A percentile compares a stretch with the other conserved stretches of the same genome.
Evolutionary conservation across 192 early-diverging fungal species (phyloP).

Genomic region (Phlyctochytrium bullatum): DNA sequence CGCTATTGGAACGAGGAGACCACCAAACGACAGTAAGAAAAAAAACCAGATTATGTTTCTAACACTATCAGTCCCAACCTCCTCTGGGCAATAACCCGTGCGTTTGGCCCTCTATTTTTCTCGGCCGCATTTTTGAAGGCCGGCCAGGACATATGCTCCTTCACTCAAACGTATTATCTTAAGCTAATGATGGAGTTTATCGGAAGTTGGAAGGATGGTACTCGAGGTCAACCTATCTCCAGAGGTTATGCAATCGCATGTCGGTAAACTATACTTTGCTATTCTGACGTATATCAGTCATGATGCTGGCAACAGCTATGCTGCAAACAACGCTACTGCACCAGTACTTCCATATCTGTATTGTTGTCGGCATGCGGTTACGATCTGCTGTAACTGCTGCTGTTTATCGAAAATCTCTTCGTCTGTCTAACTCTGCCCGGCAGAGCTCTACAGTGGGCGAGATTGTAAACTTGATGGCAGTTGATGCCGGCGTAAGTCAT

Average conservation of each 20-base stretch:
- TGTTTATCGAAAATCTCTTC: constrained; percentile 83
- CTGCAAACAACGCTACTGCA: constrained; percentile 79
- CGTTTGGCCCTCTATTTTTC: constrained; percentile 65
- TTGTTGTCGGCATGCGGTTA: constrained; percentile 70
- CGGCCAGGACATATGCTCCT: constrained; percentile 69
- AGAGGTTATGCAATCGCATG: constrained; percentile 77
- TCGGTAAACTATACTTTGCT: constrained; percentile 9
- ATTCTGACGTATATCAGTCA: constrained; percentile 24
- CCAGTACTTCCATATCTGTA: constrained; percentile 85
- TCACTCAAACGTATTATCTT: constrained; percentile 79
- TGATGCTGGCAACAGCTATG: constrained; percentile 75
- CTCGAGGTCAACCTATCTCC: constrained; percentile 56
- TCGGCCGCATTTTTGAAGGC: constrained; percentile 78
- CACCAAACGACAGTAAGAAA: constrained; percentile 40
- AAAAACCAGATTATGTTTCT: constrained; percentile 8
- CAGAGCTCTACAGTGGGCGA: constrained; percentile 78
- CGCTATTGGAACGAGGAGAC: constrained; percentile 70
- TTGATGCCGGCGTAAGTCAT: constrained; percentile 39
- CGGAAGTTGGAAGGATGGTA: constrained; percentile 25
- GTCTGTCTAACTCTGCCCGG: constrained; percentile 73
- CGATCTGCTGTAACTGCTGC: constrained; percentile 70
- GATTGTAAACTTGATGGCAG: constrained; percentile 61
- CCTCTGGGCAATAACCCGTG: constrained; percentile 53
- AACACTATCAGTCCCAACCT: constrained; percentile 63
- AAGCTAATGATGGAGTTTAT: constrained; percentile 61